A percentile compares a stretch with the other conserved stretches of the same genome.
Evolutionary conservation across 495 filamentous ascomycete genomes (phyloP).

Genomic region (Daldinia loculata): DNA sequence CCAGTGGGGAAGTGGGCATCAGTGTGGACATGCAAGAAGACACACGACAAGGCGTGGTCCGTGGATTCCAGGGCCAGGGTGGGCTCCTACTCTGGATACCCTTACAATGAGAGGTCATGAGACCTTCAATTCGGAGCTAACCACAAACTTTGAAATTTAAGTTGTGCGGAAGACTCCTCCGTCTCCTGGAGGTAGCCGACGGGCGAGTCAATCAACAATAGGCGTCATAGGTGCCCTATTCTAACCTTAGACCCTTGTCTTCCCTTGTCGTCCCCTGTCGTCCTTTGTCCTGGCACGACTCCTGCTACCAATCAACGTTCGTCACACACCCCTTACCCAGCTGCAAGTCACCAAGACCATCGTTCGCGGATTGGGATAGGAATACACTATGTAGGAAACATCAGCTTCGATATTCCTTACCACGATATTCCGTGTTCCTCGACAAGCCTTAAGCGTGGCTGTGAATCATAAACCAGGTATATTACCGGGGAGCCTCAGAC

Average conservation of each 20-base stretch:
- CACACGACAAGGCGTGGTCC: constrained; percentile 37
- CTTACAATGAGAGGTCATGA: constrained; percentile 45
- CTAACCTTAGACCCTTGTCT: constrained; percentile 19
- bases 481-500: background rate
- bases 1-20: constrained; percentile 19
- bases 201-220: constrained; percentile 39
- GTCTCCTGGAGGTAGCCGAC: constrained; percentile 37
- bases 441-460: background rate
- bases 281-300: constrained; percentile 19
- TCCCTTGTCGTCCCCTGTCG: constrained; percentile 7
- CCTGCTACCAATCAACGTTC: background rate
- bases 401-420: background rate
- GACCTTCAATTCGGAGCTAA: constrained; percentile 44
- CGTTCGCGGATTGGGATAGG: background rate
- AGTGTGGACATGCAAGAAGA: constrained; percentile 30
- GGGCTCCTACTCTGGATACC: constrained; percentile 43
- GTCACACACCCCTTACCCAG: constrained; percentile 29
- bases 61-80: constrained; percentile 32
- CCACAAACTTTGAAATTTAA: constrained; percentile 42
- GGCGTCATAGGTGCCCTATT: constrained; percentile 39
- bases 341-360: constrained; percentile 15
- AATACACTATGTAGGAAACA: background rate
- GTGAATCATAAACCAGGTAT: background rate
- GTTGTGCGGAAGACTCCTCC: constrained; percentile 38
- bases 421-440: background rate